Percentiles rank a stretch among this genome's conserved stretches.
These are phyloP conservation scores for Podospora fimiseda DNA, from an alignment of 495 filamentous ascomycete species.

Conservation along the genomic window DNA sequence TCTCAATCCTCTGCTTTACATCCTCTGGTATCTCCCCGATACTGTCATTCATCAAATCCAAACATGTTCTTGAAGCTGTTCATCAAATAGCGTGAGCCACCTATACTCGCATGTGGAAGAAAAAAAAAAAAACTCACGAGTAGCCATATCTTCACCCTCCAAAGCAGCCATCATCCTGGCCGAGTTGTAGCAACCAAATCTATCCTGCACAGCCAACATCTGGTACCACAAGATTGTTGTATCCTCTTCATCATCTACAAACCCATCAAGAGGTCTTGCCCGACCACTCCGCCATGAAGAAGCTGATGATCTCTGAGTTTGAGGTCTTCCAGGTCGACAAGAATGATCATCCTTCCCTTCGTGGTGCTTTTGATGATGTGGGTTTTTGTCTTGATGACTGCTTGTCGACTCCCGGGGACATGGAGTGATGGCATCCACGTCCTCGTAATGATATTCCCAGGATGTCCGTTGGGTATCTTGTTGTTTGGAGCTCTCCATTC, in stretches of 20 bases:
- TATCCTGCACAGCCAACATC: constrained; percentile 39
- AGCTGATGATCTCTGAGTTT: too few relatives aligned
- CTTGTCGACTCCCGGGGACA: background rate
- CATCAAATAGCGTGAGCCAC: background rate
- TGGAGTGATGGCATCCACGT: background rate
- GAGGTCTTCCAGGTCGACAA: too few relatives aligned
- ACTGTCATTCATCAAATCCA: constrained; percentile 40
- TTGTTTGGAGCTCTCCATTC: too few relatives aligned
- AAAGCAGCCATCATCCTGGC: constrained; percentile 40
- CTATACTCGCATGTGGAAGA: background rate
- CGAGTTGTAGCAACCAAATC: constrained; percentile 41
- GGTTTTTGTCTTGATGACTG: background rate
- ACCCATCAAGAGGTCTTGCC: background rate
- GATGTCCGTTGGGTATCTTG: too few relatives aligned
- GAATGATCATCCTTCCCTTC: too few relatives aligned
- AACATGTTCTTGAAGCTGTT: constrained; percentile 37
- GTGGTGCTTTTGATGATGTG: background rate
- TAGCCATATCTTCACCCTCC: constrained; percentile 21
- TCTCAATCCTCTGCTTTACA: constrained; percentile 18
- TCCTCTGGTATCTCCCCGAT: constrained; percentile 37
- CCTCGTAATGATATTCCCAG: too few relatives aligned
- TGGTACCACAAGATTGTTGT: constrained; percentile 36
- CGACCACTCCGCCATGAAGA: background rate
- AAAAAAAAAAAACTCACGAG: constrained; percentile 31
- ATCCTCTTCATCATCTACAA: constrained; percentile 3